These are phyloP conservation scores for Alloteropsis semialata DNA, from an alignment of 176 grass and related monocot species.

Conservation along the genomic window DNA sequence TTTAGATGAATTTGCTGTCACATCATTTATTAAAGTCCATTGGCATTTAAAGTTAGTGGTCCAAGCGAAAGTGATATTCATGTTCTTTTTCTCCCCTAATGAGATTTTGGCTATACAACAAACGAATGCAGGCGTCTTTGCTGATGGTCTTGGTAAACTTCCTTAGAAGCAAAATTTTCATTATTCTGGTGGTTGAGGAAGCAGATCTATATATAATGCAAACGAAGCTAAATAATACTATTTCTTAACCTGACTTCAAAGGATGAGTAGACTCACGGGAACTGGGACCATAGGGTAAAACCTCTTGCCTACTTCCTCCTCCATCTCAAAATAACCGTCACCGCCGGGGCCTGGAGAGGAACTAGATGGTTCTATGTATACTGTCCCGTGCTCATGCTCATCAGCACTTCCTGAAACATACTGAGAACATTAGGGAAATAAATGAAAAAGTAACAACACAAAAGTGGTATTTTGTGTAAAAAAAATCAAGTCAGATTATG, in stretches of 20 bases:
- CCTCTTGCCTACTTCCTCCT: constrained; percentile 83
- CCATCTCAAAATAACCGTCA: constrained; percentile 64
- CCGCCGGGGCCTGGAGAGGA: constrained; percentile 52
- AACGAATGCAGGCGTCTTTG: neutral
- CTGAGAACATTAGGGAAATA: neutral
- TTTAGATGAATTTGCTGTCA: constrained; percentile 5
- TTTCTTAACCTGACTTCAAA: constrained; percentile 40
- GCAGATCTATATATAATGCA: neutral
- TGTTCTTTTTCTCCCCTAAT: neutral
- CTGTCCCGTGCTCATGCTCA: constrained; percentile 46
- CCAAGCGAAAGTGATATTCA: constrained; percentile 21
- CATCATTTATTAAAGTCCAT: neutral
- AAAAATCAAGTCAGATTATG: neutral
- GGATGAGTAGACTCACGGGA: constrained; percentile 68
- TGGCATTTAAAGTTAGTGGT: constrained; percentile 11
- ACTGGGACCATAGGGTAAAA: constrained; percentile 87
- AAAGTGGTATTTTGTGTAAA: neutral
- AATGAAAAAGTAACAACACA: neutral
- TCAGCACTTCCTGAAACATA: constrained; percentile 45
- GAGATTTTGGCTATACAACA: neutral
- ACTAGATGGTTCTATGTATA: constrained; percentile 49
- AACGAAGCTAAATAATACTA: constrained; percentile 12
- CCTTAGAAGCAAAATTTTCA: constrained; percentile 24
- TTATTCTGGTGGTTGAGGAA: constrained; percentile 11
- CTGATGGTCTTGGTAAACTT: constrained; percentile 14